Evolutionary conservation across 192 early-diverging fungal species (phyloP).

Genomic region (Umbelopsis ramanniana): DNA sequence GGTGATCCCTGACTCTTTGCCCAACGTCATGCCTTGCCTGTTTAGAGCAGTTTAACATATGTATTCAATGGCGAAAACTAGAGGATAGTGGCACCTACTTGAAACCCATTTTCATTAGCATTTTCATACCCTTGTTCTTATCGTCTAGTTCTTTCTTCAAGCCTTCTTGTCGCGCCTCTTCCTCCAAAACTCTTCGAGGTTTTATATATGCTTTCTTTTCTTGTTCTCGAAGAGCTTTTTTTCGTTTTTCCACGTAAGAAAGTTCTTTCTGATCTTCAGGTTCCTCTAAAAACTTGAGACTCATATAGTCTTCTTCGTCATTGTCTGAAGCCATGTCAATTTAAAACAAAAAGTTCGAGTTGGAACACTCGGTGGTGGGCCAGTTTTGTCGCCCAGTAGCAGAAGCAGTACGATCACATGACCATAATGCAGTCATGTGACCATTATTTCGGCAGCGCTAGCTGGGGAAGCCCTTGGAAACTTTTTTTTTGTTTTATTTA

Average conservation of each 20-base stretch:
- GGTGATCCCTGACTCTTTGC: slow-evolving; percentile 34
- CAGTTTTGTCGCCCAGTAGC: too few species aligned
- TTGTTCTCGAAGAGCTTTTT: slow-evolving; percentile 46
- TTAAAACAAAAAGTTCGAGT: neutral
- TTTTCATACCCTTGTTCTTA: slow-evolving; percentile 59
- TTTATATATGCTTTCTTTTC: slow-evolving; percentile 47
- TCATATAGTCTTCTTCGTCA: slow-evolving; percentile 63
- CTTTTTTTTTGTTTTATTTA: slow-evolving; percentile 11
- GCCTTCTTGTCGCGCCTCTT: slow-evolving; percentile 54
- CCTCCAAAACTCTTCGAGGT: slow-evolving; percentile 42
- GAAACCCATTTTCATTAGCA: slow-evolving; percentile 63
- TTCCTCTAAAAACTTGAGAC: slow-evolving; percentile 45
- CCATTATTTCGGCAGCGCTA: neutral
- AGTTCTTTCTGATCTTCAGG: slow-evolving; percentile 34
- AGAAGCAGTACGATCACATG: too few species aligned
- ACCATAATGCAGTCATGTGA: neutral
- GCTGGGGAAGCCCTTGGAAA: neutral
- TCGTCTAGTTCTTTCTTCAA: slow-evolving; percentile 48
- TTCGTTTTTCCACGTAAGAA: slow-evolving; percentile 46
- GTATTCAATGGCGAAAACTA: neutral
- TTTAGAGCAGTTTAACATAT: neutral
- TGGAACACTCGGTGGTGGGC: too few species aligned
- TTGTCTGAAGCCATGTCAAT: slow-evolving; percentile 14
- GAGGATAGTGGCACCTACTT: slow-evolving; percentile 40
- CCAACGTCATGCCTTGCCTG: slow-evolving; percentile 50